Base-by-base conservation (phyloP, 768 basidiomycete genomes). In the Hygrocybe punicea region DNA sequence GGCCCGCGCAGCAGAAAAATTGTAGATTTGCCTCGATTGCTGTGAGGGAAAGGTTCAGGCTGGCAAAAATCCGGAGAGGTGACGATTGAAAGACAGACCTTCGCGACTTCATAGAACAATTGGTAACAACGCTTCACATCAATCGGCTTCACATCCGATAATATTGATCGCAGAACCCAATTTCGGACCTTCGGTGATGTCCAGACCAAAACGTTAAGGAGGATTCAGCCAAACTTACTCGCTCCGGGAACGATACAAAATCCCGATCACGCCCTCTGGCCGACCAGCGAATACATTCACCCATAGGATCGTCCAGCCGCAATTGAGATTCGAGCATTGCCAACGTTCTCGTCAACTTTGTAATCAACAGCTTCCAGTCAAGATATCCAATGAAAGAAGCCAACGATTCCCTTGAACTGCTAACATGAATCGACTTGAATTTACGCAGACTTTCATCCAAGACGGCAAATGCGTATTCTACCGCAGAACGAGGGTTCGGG, bases 391-490 rank as follows among this genome's bases (percentile, higher is more conserved):
- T 29, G 29, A 29, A 29, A 29, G 29, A 29, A 29, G 29, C 29
- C 29, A 29, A 29, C 8, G 29, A 29, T 29, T 29, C 29, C 4
- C 8, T 8, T 29, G 8, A 29, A 29, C 29, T 29, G 29, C 29
- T 29, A 29, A 29, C 29, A 29, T 29, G 4, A 4, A 29, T 29
- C 29, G 29, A 29, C 29, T 58, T 86, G 84, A 6, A 48, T 25
- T 42, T 42, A 10, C 39, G 39, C 16, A 42, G 39, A 19, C 19
- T 42, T 19, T 42, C 39, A 4, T 42, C 19, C 39, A 42, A 19
- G 39, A 42, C 39, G 16, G 14, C 39, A 19, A 42, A 19, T 14
- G 39, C 39, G 19, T 42, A 42, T 19, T 42, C 39, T 19, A 42
- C 39, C 16, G 39, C 39, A 19, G 39, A 19, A 19, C 39, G 39